These are phyloP conservation scores for Monilinia laxa DNA, from an alignment of 2,329 filamentous ascomycete genomes.

Conservation along the genomic window DNA sequence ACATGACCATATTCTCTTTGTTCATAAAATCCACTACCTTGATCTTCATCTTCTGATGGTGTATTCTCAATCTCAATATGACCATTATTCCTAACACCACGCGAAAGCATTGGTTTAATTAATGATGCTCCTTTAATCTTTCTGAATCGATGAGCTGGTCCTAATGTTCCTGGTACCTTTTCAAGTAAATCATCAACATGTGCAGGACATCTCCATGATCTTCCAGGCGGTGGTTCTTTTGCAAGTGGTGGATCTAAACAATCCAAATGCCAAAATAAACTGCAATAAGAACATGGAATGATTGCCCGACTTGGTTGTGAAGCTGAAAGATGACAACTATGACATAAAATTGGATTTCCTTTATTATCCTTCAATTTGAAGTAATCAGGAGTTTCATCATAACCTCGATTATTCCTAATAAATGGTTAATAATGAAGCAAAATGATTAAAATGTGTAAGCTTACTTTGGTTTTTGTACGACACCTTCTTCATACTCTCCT, in stretches of 20 bases:
- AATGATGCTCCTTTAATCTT: conserved; percentile 55
- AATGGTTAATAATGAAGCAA: conserved; percentile 20
- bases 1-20: conserved; percentile 61
- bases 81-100: conserved; percentile 70
- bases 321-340: conserved; percentile 67
- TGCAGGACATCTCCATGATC: conserved; percentile 83
- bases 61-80: conserved; percentile 69
- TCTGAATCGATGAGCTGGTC: conserved; percentile 60
- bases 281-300: conserved; percentile 82
- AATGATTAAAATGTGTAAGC: conserved; percentile 37
- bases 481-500: conserved; percentile 76
- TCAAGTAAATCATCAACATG: conserved; percentile 76
- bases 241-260: conserved; percentile 84
- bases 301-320: conserved; percentile 64
- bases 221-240: conserved; percentile 69
- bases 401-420: conserved; percentile 50
- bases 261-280: conserved; percentile 85
- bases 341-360: conserved; percentile 74
- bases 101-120: conserved; percentile 54
- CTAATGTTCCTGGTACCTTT: conserved; percentile 55
- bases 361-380: conserved; percentile 69
- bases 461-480: conserved; percentile 58
- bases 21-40: conserved; percentile 54
- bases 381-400: conserved; percentile 65
- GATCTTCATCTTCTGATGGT: conserved; percentile 50